phyloP scores from a whole-genome alignment of 2,329 filamentous ascomycete species.

The Sclerotinia nivalis region DNA sequence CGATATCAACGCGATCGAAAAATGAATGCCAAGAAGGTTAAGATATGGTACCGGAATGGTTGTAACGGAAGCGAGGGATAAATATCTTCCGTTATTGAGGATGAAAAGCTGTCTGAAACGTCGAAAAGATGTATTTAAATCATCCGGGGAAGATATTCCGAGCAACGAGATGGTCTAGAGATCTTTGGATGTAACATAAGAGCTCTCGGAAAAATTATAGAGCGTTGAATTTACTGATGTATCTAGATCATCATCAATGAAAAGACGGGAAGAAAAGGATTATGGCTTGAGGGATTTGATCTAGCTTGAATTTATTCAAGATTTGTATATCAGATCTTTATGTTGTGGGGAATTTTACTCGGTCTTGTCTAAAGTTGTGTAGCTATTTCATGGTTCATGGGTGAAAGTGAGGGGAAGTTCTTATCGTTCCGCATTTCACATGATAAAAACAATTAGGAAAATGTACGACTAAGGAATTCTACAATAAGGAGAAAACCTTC shows the following conservation, averaged over 20 bases:
- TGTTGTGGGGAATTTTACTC: background rate
- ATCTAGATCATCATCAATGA: background rate
- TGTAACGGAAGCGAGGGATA: background rate
- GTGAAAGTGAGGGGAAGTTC: constrained; percentile 1
- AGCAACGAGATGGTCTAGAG: background rate
- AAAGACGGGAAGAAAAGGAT: background rate
- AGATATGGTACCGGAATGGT: background rate
- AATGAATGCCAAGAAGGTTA: background rate
- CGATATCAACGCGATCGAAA: background rate
- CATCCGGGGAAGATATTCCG: background rate
- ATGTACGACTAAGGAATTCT: background rate
- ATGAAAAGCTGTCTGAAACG: background rate
- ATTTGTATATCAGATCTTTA: background rate
- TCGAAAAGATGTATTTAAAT: background rate
- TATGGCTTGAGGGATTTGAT: background rate
- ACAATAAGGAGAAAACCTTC: background rate
- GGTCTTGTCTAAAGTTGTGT: background rate
- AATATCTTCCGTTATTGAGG: background rate
- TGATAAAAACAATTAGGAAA: background rate
- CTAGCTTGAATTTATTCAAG: background rate
- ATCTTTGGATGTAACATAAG: background rate
- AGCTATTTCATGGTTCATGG: constrained; percentile 7
- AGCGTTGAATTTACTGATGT: background rate
- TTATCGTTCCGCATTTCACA: background rate
- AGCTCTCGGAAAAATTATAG: background rate